phyloP scores from a whole-genome alignment of 2,329 filamentous ascomycete species.

The Penicillium sp. region DNA sequence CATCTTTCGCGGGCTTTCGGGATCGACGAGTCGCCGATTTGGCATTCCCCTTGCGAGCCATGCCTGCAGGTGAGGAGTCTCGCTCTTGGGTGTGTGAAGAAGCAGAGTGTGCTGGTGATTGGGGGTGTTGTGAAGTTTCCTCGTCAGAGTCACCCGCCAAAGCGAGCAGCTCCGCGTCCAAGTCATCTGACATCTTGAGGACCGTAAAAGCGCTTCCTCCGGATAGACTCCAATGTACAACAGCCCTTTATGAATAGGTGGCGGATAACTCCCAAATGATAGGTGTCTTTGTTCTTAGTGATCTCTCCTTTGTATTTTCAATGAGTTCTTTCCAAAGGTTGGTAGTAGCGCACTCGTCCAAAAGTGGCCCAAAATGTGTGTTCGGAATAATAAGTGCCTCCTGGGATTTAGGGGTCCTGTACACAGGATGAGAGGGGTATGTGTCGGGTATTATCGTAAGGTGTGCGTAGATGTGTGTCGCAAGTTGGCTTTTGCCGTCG shows the following conservation, averaged over 20 bases:
- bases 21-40: constrained; percentile 36
- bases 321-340: constrained; percentile 4
- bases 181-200: constrained; percentile 67
- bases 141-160: constrained; percentile 69
- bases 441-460: constrained; percentile 18
- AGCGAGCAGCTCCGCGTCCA: constrained; percentile 90
- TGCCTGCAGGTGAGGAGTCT: constrained; percentile 34
- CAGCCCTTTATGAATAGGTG: not conserved
- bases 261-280: not conserved
- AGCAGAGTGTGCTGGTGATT: constrained; percentile 52
- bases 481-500: constrained; percentile 24
- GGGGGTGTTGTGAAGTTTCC: constrained; percentile 51
- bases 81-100: constrained; percentile 48
- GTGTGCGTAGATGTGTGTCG: constrained; percentile 17
- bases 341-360: not conserved
- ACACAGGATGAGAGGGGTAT: constrained; percentile 10
- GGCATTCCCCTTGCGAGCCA: constrained; percentile 48
- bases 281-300: not conserved
- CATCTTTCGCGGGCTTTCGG: constrained; percentile 55
- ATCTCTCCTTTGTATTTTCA: not conserved
- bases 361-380: not conserved
- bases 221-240: not conserved
- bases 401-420: constrained; percentile 3
- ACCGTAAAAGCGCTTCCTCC: constrained; percentile 5
- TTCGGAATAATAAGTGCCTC: not conserved